phyloP scores from a whole-genome alignment of 1,139 yeast species.

The Debaryomyces sp. region DNA sequence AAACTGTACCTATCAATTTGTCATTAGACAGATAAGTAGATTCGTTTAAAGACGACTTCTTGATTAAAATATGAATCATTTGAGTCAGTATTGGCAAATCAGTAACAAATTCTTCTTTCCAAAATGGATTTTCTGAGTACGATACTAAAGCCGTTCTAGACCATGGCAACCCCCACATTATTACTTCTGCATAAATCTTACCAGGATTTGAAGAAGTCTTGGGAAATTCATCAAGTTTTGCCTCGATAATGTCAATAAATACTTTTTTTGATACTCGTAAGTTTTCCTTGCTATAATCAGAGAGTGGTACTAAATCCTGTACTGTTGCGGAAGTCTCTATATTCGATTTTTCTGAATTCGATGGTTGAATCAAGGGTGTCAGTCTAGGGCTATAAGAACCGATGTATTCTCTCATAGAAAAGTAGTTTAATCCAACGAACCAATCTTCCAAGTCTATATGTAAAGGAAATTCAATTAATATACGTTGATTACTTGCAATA shows the following conservation, averaged over 20 bases:
- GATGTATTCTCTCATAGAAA: conserved; percentile 63
- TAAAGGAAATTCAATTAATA: conserved; percentile 65
- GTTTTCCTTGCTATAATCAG: conserved; percentile 33
- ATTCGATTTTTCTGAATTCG: not conserved
- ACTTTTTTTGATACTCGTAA: conserved; percentile 61
- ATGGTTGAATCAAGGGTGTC: conserved; percentile 15
- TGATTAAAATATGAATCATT: conserved; percentile 54
- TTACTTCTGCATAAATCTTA: conserved; percentile 61
- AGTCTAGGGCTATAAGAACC: conserved; percentile 36
- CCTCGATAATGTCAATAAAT: conserved; percentile 66
- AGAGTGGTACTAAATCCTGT: conserved; percentile 21
- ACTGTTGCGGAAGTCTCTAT: not conserved
- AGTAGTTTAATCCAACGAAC: conserved; percentile 72
- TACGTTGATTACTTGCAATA: conserved; percentile 39
- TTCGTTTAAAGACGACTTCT: conserved; percentile 32
- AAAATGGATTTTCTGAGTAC: conserved; percentile 57
- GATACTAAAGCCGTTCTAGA: conserved; percentile 65
- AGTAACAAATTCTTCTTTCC: conserved; percentile 68
- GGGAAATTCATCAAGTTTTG: conserved; percentile 45
- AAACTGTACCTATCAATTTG: conserved; percentile 55
- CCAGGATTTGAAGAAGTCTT: conserved; percentile 15
- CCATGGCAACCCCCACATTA: conserved; percentile 72
- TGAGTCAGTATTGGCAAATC: conserved; percentile 60
- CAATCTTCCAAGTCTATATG: conserved; percentile 82
- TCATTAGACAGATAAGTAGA: conserved; percentile 30